These are phyloP conservation scores for Madurella mycetomatis DNA, from an alignment of 2,329 filamentous ascomycete species.

Conservation along the genomic window DNA sequence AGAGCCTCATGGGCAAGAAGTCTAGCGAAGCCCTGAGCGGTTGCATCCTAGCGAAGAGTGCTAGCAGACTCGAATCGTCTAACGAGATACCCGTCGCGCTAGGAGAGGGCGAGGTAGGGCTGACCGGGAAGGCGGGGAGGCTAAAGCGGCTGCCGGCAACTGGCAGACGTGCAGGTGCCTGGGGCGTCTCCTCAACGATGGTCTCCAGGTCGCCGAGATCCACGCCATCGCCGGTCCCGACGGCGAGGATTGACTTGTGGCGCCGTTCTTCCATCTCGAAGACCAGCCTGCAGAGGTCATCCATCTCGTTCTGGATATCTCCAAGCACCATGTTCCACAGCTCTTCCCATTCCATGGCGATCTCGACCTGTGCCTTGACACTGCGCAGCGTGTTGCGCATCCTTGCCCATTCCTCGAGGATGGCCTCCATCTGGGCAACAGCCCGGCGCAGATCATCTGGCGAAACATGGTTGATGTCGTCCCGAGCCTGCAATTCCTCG, in stretches of 20 bases:
- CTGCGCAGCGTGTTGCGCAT: constrained; percentile 73
- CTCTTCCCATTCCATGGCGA: constrained; percentile 99
- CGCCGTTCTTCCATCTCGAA: constrained; percentile 98
- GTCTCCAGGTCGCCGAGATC: constrained; percentile 90
- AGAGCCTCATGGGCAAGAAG: constrained; percentile 91
- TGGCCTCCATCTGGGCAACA: constrained; percentile 84
- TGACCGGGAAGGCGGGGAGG: constrained; percentile 59
- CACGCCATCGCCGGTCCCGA: constrained; percentile 55
- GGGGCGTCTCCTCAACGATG: constrained; percentile 82
- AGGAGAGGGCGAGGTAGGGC: constrained; percentile 52
- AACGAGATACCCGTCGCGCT: constrained; percentile 55
- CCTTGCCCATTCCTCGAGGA: constrained; percentile 76
- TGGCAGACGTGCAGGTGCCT: constrained; percentile 46
- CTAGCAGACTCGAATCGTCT: constrained; percentile 83
- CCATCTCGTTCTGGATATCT: constrained; percentile 81
- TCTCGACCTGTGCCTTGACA: constrained; percentile 86
- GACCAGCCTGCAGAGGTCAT: constrained; percentile 60
- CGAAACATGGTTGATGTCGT: constrained; percentile 69
- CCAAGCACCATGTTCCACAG: constrained; percentile 91
- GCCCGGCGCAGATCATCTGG: constrained; percentile 67
- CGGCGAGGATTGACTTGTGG: constrained; percentile 69
- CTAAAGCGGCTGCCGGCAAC: constrained; percentile 62
- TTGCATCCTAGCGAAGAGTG: constrained; percentile 92
- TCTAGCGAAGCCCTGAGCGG: constrained; percentile 88
- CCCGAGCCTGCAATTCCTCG: constrained; percentile 76